Evolutionary conservation across 768 basidiomycete species (phyloP).

Genomic region (Sarcodon sp.): DNA sequence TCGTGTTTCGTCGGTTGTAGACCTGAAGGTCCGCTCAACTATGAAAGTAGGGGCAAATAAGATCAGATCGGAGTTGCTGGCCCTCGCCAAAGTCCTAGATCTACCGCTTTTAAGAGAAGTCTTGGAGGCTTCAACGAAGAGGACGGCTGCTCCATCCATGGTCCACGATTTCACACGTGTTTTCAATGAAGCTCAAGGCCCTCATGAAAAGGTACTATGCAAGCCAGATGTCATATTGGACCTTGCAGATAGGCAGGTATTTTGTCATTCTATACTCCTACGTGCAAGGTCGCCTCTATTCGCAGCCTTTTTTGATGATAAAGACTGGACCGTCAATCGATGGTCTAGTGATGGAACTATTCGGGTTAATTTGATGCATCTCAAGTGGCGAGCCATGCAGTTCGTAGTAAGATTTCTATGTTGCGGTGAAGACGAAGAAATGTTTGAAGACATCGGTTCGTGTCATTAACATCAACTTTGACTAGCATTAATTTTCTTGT

Average conservation of each 20-base stretch:
- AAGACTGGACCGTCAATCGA: constrained; percentile 65
- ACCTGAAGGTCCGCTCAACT: constrained; percentile 25
- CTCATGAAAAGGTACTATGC: constrained; percentile 15
- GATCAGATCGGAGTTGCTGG: constrained; percentile 52
- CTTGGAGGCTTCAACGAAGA: constrained; percentile 51
- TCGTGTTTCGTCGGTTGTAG: constrained; percentile 32
- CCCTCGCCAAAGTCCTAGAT: constrained; percentile 42
- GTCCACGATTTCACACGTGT: constrained; percentile 34
- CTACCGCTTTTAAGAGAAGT: constrained; percentile 41
- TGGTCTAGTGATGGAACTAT: constrained; percentile 39
- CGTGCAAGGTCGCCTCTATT: constrained; percentile 80
- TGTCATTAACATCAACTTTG: constrained; percentile 2
- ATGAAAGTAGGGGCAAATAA: constrained; percentile 28
- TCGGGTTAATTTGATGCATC: constrained; percentile 56
- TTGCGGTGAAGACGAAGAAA: constrained; percentile 48
- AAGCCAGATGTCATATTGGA: constrained; percentile 60
- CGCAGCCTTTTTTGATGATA: constrained; percentile 67
- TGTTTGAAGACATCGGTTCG: constrained; percentile 66
- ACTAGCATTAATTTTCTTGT: neutral
- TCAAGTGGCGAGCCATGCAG: constrained; percentile 61
- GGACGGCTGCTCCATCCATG: constrained; percentile 33
- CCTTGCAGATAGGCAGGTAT: constrained; percentile 53
- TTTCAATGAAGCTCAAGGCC: constrained; percentile 25
- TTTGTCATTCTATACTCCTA: constrained; percentile 63
- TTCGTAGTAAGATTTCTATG: constrained; percentile 71